Percentiles rank a stretch among this genome's conserved stretches.
Evolutionary conservation across 1,139 yeast species (phyloP).

Genomic region (Williopsis jadinii): DNA sequence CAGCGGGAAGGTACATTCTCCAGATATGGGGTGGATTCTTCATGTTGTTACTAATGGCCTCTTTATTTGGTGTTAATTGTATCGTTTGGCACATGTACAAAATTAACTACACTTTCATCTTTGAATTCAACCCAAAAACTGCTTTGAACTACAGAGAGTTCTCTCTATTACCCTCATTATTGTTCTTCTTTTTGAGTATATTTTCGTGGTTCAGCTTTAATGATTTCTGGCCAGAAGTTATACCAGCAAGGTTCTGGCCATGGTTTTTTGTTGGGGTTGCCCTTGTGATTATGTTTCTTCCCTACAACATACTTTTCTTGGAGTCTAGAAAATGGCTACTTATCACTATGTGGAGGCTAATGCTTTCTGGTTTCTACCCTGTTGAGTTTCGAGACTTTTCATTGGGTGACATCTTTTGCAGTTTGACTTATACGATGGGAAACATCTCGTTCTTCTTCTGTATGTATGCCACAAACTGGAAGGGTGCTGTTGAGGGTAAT

Average conservation of each 20-base stretch:
- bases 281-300: slow-evolving; percentile 44
- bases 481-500: slow-evolving; percentile 37
- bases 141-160: slow-evolving; percentile 64
- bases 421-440: slow-evolving; percentile 81
- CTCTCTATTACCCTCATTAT: slow-evolving; percentile 45
- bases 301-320: slow-evolving; percentile 38
- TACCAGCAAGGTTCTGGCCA: slow-evolving; percentile 75
- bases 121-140: slow-evolving; percentile 72
- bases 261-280: slow-evolving; percentile 61
- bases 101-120: slow-evolving; percentile 85
- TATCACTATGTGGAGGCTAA: slow-evolving; percentile 61
- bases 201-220: slow-evolving; percentile 72
- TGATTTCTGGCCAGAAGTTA: slow-evolving; percentile 53
- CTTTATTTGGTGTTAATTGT: slow-evolving; percentile 64
- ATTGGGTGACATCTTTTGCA: slow-evolving; percentile 83
- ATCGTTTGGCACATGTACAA: slow-evolving; percentile 65
- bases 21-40: slow-evolving; percentile 95
- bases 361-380: slow-evolving; percentile 82
- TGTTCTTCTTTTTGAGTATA: slow-evolving; percentile 49
- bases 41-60: slow-evolving; percentile 47
- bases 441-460: slow-evolving; percentile 84
- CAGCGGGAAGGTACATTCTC: slow-evolving; percentile 52
- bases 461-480: slow-evolving; percentile 66
- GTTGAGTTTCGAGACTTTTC: slow-evolving; percentile 94
- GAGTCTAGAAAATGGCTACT: slow-evolving; percentile 56